phyloP scores from a whole-genome alignment of 768 basidiomycete species.

The Trametes cingulata region DNA sequence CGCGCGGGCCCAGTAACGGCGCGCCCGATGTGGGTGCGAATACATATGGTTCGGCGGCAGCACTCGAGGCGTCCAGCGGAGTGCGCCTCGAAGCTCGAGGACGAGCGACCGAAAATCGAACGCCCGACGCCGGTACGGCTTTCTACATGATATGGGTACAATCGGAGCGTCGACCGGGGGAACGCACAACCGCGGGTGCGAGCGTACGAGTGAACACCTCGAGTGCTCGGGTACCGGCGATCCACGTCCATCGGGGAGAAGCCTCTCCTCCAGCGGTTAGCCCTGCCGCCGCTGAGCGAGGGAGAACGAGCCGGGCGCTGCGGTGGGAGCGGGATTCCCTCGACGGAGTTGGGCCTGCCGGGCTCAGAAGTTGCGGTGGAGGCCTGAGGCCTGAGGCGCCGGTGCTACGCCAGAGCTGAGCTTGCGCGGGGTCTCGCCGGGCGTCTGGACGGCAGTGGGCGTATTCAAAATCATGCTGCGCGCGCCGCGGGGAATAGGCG shows the following conservation, averaged over 20 bases:
- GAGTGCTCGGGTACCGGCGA: constrained; percentile 11
- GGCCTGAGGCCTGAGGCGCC: background rate
- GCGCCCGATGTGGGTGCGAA: background rate
- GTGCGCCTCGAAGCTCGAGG: too few species aligned
- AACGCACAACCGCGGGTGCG: background rate
- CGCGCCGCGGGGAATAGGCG: background rate
- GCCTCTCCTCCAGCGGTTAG: constrained; percentile 7
- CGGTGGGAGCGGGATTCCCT: background rate
- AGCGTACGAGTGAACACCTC: background rate
- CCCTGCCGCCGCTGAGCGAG: too few species aligned
- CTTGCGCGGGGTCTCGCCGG: background rate
- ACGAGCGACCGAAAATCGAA: too few species aligned
- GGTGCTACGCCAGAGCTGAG: background rate
- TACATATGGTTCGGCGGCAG: too few species aligned
- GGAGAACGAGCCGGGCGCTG: background rate
- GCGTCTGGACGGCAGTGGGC: background rate
- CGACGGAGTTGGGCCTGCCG: background rate
- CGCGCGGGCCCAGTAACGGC: background rate
- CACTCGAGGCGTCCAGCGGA: too few species aligned
- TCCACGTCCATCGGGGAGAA: constrained; percentile 18
- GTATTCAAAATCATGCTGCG: background rate
- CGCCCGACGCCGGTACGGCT: background rate
- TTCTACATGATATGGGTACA: background rate
- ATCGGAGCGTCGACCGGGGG: background rate
- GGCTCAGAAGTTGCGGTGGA: background rate